A percentile compares a stretch with the other conserved stretches of the same genome.
These are phyloP conservation scores for Botryotinia convoluta DNA, from an alignment of 2,329 filamentous ascomycete species.

Conservation along the genomic window DNA sequence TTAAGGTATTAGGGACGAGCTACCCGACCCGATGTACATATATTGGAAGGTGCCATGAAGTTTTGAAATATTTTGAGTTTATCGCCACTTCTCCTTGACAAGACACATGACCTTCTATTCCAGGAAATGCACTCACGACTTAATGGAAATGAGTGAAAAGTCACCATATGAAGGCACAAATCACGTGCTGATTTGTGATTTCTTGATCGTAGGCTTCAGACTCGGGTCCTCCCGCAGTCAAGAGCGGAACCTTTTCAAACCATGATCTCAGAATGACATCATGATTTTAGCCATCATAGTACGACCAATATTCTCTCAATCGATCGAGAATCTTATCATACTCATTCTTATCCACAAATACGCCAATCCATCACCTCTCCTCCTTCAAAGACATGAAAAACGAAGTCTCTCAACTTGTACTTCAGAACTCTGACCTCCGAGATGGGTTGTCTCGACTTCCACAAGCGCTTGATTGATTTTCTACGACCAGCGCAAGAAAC, in stretches of 20 bases:
- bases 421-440: background rate
- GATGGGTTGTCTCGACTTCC: no score
- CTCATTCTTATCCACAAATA: background rate
- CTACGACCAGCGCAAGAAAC: background rate
- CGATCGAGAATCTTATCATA: background rate
- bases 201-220: background rate
- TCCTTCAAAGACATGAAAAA: background rate
- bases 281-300: background rate
- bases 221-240: background rate
- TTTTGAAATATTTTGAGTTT: background rate
- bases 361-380: background rate
- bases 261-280: background rate
- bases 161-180: background rate
- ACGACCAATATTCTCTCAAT: background rate
- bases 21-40: background rate
- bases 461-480: fast-evolving
- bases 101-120: background rate
- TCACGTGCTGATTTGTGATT: background rate
- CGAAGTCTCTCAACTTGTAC: background rate
- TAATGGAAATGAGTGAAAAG: no score
- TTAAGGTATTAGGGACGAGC: background rate
- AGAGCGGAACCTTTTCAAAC: background rate
- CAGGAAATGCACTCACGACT: background rate
- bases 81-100: background rate
- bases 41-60: background rate